Base-by-base conservation (phyloP, 257 asterid species). In the Rhazya stricta region DNA sequence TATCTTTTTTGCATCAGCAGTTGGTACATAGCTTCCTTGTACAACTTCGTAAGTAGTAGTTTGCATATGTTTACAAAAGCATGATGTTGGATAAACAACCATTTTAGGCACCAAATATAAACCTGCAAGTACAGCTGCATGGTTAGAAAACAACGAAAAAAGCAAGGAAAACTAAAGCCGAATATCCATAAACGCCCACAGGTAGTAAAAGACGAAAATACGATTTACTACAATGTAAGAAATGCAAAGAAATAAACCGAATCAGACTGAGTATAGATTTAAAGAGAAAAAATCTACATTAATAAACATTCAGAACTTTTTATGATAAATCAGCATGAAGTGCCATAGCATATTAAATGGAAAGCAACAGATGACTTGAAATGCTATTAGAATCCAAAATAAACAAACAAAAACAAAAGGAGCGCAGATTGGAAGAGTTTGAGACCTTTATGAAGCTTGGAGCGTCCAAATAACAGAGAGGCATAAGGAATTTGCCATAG, bases 21-120 rank as follows among this genome's bases (percentile, higher is more conserved):
- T 29, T 32, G 96, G 90, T 74, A 94, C 84, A 79, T 90, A 91
- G 85, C 96, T 90, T 73, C 96, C 96, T 61, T 84, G 83, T 73
- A 79, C 94, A 79, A 89, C 89, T 80, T 80, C 91, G 83, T 89
- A 89, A 2, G 93, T 69, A 62, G 85, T 36, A 34, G 97, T 88
- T 84, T 92, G 99, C 73, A 94, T 76, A 77, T 84, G 86, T 91
- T 83, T 87, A 79, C 90, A 82, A 78, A 88, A 83, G 83, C 90
- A 89, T 65, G 82, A 12, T 32, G 76, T 65, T 34, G 87, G 90
- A 74, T 67, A 69, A 62, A 76, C 27, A 30, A 80, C 70, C 48
- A 76, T 83, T 13, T 81, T 74, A 73, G 90, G 91, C 69, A 80
- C 79, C 77, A 81, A 75, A 77, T 68, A 83, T 61, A 73, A 75